phyloP scores from a whole-genome alignment of 306 rosid genomes.

The Abrus precatorius region DNA sequence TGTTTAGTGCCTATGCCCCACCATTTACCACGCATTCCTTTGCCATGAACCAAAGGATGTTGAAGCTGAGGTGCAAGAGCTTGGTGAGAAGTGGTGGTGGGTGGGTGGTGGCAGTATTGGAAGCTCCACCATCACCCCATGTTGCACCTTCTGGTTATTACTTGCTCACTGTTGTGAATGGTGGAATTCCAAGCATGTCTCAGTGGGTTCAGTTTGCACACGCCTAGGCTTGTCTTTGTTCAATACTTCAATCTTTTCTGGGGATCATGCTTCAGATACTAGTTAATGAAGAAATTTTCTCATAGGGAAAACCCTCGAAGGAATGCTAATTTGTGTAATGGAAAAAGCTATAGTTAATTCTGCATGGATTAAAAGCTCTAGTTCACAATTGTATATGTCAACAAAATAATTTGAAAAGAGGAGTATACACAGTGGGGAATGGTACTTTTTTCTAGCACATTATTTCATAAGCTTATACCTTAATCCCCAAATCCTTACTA shows the following conservation, averaged over 20 bases:
- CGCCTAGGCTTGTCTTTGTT: conserved; percentile 9
- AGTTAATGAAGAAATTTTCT: not conserved
- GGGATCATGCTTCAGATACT: not conserved
- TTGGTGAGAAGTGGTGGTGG: conserved; percentile 39
- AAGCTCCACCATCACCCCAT: conserved; percentile 70
- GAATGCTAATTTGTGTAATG: not conserved
- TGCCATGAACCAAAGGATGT: conserved; percentile 82
- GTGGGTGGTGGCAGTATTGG: conserved; percentile 60
- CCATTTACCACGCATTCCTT: conserved; percentile 81
- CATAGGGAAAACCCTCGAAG: not conserved
- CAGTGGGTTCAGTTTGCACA: conserved; percentile 68
- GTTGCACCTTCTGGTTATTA: conserved; percentile 82
- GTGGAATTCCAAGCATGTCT: conserved; percentile 75
- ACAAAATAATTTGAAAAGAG: conserved; percentile 1
- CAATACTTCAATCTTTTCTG: not conserved
- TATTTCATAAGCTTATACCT: not conserved
- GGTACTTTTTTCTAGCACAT: not conserved
- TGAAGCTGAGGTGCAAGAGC: conserved; percentile 64
- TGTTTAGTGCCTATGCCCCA: conserved; percentile 68
- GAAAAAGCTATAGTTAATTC: not conserved
- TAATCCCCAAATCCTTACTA: not conserved
- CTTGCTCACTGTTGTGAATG: conserved; percentile 72
- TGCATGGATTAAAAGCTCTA: not conserved
- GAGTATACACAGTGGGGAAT: not conserved
- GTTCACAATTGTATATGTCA: not conserved